These are phyloP conservation scores for Cyclotella cryptica DNA, from an alignment of 108 stramenopile species.

Conservation along the genomic window DNA sequence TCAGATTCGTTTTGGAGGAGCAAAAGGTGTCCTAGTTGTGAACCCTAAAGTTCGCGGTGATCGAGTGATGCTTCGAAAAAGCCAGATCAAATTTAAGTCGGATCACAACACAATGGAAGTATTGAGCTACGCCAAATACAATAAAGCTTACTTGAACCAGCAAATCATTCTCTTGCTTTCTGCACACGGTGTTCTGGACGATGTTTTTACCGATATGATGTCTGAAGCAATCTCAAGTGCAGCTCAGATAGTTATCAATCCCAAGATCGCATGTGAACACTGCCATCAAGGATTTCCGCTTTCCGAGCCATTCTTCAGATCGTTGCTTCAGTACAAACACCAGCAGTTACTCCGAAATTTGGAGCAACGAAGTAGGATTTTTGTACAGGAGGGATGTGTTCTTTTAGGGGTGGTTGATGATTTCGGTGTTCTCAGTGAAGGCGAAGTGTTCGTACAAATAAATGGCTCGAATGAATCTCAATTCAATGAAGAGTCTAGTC, in stretches of 20 bases:
- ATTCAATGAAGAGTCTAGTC: not conserved
- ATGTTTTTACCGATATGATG: not conserved
- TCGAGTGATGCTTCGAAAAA: not conserved
- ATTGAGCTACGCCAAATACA: not conserved
- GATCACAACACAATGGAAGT: not conserved
- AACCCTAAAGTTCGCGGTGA: not conserved
- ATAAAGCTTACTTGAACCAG: not conserved
- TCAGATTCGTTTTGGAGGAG: not conserved
- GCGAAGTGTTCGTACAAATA: not conserved
- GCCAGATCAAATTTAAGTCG: not conserved
- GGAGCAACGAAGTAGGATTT: conserved; percentile 1
- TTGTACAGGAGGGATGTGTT: not conserved
- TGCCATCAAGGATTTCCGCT: not conserved
- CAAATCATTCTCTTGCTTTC: not conserved
- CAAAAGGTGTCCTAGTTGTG: not conserved
- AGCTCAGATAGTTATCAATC: not conserved
- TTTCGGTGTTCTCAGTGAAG: not conserved
- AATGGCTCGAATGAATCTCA: not conserved
- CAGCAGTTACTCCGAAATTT: not conserved
- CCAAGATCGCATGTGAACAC: not conserved
- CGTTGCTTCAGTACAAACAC: not conserved
- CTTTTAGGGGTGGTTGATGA: not conserved
- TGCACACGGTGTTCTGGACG: not conserved
- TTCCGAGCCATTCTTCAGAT: not conserved
- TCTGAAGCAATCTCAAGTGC: not conserved